A percentile compares a stretch with the other conserved stretches of the same genome.
These are phyloP conservation scores for Acanthamoeba royreba DNA, from an alignment of 208 protist genomes.

Conservation along the genomic window DNA sequence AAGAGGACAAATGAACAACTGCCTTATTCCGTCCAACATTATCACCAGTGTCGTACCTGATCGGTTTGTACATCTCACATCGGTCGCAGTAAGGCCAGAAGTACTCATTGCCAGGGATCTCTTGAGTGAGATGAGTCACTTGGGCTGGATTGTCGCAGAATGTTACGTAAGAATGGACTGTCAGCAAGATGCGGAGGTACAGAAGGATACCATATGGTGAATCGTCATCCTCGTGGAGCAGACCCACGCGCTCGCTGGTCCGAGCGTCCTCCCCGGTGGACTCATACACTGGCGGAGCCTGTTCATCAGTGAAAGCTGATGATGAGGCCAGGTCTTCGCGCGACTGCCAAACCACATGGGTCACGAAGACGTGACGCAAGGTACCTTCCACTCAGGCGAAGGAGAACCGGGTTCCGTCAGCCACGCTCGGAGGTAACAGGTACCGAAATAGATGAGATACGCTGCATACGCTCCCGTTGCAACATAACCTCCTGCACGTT, in stretches of 20 bases:
- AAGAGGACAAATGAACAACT: neutral
- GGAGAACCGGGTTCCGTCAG: neutral
- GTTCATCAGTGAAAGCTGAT: too few relatives aligned
- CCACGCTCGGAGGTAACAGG: neutral
- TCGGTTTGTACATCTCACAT: neutral
- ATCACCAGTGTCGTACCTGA: neutral
- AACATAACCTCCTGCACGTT: neutral
- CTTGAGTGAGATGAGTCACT: neutral
- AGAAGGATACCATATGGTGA: too few relatives aligned
- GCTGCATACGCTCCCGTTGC: neutral
- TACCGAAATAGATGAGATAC: neutral
- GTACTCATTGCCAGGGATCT: neutral
- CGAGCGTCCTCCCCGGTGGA: too few relatives aligned
- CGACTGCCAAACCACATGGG: too few relatives aligned
- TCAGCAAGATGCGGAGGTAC: too few relatives aligned
- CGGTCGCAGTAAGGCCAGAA: neutral
- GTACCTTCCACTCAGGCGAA: neutral
- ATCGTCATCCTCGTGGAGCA: too few relatives aligned
- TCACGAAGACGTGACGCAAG: too few relatives aligned
- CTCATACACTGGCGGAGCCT: too few relatives aligned
- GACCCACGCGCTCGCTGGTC: too few relatives aligned
- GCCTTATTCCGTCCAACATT: too few relatives aligned
- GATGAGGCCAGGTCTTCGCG: too few relatives aligned
- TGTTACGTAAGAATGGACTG: too few relatives aligned
- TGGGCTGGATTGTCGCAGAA: neutral